Evolutionary conservation across 2,329 filamentous ascomycete species (phyloP).

Genomic region (Chaetomium sp.): DNA sequence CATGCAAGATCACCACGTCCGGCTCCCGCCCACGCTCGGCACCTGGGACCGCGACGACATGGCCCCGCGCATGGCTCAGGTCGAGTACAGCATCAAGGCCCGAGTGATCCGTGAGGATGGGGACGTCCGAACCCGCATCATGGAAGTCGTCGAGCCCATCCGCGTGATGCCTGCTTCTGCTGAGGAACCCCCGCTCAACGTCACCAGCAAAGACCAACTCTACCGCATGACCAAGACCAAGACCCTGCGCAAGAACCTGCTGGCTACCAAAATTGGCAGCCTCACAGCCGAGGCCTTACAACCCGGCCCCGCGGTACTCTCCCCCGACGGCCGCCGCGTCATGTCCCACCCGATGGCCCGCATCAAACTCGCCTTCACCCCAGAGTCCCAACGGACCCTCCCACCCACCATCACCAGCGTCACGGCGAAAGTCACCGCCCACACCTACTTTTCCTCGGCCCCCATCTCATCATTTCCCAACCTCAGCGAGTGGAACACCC

Average conservation of each 20-base stretch:
- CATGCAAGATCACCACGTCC: constrained; percentile 46
- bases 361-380: constrained; percentile 43
- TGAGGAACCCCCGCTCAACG: constrained; percentile 46
- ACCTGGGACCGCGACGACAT: constrained; percentile 51
- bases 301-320: constrained; percentile 41
- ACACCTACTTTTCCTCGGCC: constrained; percentile 46
- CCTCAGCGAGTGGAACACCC: constrained; percentile 36
- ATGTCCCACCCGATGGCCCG: constrained; percentile 37
- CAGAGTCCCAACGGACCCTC: constrained; percentile 32
- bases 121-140: constrained; percentile 21
- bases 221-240: constrained; percentile 48
- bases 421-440: constrained; percentile 44
- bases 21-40: constrained; percentile 46
- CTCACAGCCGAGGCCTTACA: constrained; percentile 41
- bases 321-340: constrained; percentile 39
- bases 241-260: constrained; percentile 46
- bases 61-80: constrained; percentile 46
- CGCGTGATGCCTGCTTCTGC: constrained; percentile 46
- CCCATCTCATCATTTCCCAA: constrained; percentile 45
- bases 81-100: constrained; percentile 49
- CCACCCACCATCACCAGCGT: constrained; percentile 43
- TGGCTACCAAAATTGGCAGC: constrained; percentile 45
- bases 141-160: constrained; percentile 32
- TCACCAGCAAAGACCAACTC: constrained; percentile 41
- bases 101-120: constrained; percentile 34